Percentiles rank a stretch among this genome's conserved stretches.
phyloP scores from a whole-genome alignment of 2,329 filamentous ascomycete species.

The Dendryphion nanum region DNA sequence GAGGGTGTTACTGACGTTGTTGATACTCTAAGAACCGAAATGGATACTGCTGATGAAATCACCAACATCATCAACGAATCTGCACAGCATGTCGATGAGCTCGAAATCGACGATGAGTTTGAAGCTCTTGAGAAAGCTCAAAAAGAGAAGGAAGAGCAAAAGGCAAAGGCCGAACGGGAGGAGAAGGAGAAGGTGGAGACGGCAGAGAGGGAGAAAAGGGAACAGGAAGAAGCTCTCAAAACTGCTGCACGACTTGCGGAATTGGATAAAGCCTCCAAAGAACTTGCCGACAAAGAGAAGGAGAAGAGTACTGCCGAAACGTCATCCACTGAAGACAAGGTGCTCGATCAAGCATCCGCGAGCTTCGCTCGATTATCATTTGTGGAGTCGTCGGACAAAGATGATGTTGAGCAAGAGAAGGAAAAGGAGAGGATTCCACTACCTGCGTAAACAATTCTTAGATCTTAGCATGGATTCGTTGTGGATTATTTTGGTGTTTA shows the following conservation, averaged over 20 bases:
- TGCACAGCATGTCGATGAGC: slow-evolving; percentile 63
- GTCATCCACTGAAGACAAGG: slow-evolving; percentile 7
- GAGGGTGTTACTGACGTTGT: slow-evolving; percentile 75
- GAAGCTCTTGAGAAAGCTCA: slow-evolving; percentile 70
- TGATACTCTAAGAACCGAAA: slow-evolving; percentile 73
- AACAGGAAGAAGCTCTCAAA: slow-evolving; percentile 64
- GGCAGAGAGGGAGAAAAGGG: slow-evolving; percentile 46
- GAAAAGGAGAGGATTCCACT: slow-evolving; percentile 13
- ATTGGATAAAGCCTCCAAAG: slow-evolving; percentile 37
- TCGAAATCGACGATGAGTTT: slow-evolving; percentile 84
- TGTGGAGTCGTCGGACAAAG: slow-evolving; percentile 1
- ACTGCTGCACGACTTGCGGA: slow-evolving; percentile 46
- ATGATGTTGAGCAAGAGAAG: slow-evolving; percentile 2
- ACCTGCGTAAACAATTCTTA: too few species aligned
- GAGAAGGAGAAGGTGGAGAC: slow-evolving; percentile 29
- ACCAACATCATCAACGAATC: slow-evolving; percentile 70
- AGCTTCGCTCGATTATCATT: slow-evolving; percentile 12
- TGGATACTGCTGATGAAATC: slow-evolving; percentile 73
- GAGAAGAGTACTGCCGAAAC: slow-evolving; percentile 56
- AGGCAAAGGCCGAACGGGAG: slow-evolving; percentile 47
- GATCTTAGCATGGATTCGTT: too few species aligned
- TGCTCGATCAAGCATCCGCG: slow-evolving; percentile 44
- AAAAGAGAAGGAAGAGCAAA: slow-evolving; percentile 73
- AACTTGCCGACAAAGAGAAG: slow-evolving; percentile 36
- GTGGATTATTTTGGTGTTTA: too few species aligned